Evolutionary conservation across 441 rosid genomes (phyloP), one percentile per base, ranked within the genome.

Genomic region (Populus hybrid): DNA sequence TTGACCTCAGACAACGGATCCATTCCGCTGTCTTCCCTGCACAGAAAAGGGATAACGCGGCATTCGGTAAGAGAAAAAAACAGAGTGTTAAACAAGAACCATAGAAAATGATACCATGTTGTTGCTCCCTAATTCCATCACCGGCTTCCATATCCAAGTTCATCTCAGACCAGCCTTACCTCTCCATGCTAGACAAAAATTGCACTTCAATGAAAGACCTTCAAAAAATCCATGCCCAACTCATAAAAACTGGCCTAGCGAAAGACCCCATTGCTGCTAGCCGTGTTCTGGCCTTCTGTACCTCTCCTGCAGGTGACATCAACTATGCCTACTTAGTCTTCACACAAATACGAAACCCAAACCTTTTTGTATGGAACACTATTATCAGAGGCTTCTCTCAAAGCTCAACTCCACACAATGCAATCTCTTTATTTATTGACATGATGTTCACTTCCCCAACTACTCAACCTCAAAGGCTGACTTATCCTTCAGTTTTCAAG

Each of bases 401-500:
- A 8, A 92, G 95, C 88, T 88, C 90, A 3, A 30, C 59, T 26
- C 96, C 98, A 2, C 87, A 88, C 64, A 72, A 40, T 61, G 88
- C 97, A 6, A 76, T 95, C 72, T 82, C 80, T 67, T 76, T 87
- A 50, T 91, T 92, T 83, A 68, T 87, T 69, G 86, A 88, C 16
- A 88, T 93, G 97, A 72, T 93, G 77, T 67, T 72, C 34, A 46
- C 77, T 75, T 81, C 89, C 2, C 75, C 78, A 28, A 71, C 6
- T 1, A 46, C 84, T 67, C 83, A 86, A 64, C 99, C 99, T 0
- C 88, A 86, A 59, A 85, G 89, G 57, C 82, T 91, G 68, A 92
- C 98, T 67, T 95, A 87, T 74, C 98, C 98, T 76, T 92, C 97
- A 4, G 91, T 93, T 23, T 93, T 95, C 7, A 92, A 92, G 87